Conservation (phyloP, 768 basidiomycete genomes). For the Tylopilus sp. region DNA sequence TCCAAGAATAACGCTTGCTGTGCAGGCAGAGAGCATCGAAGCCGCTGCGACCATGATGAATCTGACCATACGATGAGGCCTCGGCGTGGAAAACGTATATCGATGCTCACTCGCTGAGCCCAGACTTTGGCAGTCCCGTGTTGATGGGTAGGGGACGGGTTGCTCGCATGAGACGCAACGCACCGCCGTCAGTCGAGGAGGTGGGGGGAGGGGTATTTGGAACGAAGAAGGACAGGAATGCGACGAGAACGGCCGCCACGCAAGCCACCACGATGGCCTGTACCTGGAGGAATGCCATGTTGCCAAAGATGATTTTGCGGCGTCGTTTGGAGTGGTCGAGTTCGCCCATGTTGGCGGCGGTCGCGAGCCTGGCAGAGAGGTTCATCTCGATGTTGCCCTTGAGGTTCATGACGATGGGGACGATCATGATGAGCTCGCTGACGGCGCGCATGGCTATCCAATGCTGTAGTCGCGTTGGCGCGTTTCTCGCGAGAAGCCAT, state of each 20-base stretch:
- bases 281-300: slow-evolving; percentile 75
- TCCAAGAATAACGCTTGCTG: slow-evolving; percentile 77
- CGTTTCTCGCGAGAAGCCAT: neutral
- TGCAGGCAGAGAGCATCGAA: slow-evolving; percentile 75
- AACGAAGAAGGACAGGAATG: slow-evolving; percentile 65
- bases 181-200: slow-evolving; percentile 8
- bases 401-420: slow-evolving; percentile 90
- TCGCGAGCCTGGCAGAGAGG: slow-evolving; percentile 91
- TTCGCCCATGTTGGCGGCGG: slow-evolving; percentile 90
- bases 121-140: slow-evolving; percentile 33
- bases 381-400: slow-evolving; percentile 99
- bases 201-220: slow-evolving; percentile 32
- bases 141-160: slow-evolving; percentile 24
- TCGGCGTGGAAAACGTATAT: neutral
- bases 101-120: slow-evolving; percentile 37
- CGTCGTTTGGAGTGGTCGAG: slow-evolving; percentile 70
- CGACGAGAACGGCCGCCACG: slow-evolving; percentile 75
- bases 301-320: slow-evolving; percentile 70
- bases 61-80: slow-evolving; percentile 38
- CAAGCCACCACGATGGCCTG: slow-evolving; percentile 90
- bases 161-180: slow-evolving; percentile 14
- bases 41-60: slow-evolving; percentile 75
- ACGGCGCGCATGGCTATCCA: slow-evolving; percentile 89
- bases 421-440: slow-evolving; percentile 95
- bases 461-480: slow-evolving; percentile 42